Evolutionary conservation across 805 yeast genomes (phyloP), one percentile per base, ranked within the genome.

Genomic region (Starmerella powellii): DNA sequence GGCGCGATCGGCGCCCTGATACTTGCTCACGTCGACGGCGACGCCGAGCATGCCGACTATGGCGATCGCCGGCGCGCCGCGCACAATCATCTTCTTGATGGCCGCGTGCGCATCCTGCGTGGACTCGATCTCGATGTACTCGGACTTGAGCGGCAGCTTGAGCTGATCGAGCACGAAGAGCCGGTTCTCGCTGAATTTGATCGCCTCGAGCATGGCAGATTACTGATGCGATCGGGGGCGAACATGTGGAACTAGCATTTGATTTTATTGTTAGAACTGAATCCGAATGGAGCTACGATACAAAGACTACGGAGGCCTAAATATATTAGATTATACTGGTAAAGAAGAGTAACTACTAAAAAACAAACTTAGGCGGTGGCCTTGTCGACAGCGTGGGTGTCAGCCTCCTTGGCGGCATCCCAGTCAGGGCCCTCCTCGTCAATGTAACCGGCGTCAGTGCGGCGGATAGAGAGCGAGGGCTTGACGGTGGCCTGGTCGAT

Each of bases 51-150:
- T 77, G 4, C 95, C 97, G 2, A 88, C 96, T 44, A 88, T 83
- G 48, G 96, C 96, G 57, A 88, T 88, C 1, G 97, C 97, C 0
- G 98, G 98, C 0, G 98, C 98, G 30, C 98, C 98, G 59, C 98
- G 71, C 4, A 93, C 96, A 55, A 83, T 86, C 98, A 88, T 88
- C 44, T 69, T 69, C 56, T 76, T 78, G 60, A 88, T 88, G n/a
- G 82, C 94, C 16, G 70, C 68, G 61, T 65, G 84, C 3, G 94
- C 96, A 58, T 80, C 86, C 36, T 78, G 78, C 38, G 83, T 75
- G 15, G 74, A 64, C 30, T 64, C 50, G 44, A 88, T 72, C 1
- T 68, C 58, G 17, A 87, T 64, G 60, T 84, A 88, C 37, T 66
- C 69, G 1, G 93, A 74, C 40, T 78, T 70, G 51, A 83, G 85